Evolutionary conservation across 495 filamentous ascomycete species (phyloP).

Genomic region (Podospora appendiculata): DNA sequence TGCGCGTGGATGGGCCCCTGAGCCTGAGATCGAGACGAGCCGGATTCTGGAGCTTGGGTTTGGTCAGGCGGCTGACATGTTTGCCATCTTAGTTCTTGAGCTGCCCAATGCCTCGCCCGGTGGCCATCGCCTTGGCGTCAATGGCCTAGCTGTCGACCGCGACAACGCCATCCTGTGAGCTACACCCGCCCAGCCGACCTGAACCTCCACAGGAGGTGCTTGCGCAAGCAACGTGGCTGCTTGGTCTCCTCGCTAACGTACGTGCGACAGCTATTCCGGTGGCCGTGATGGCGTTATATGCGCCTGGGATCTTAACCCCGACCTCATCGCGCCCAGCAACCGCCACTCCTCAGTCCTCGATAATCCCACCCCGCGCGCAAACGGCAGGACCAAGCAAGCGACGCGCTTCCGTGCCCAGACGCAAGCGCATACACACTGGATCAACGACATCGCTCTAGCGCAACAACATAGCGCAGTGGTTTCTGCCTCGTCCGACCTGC

Average conservation of each 20-base stretch:
- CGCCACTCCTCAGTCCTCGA: conserved; percentile 24
- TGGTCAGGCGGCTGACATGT: neutral
- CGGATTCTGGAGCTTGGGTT: no score
- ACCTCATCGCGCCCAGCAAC: conserved; percentile 38
- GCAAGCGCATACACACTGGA: conserved; percentile 98
- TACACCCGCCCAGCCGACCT: conserved; percentile 12
- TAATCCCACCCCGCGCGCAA: conserved; percentile 13
- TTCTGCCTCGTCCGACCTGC: conserved; percentile 91
- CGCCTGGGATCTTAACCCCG: conserved; percentile 74
- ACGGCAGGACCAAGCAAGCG: conserved; percentile 27
- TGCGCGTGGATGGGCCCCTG: neutral
- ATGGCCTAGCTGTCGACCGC: conserved; percentile 81
- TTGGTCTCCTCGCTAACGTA: neutral
- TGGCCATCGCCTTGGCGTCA: conserved; percentile 89
- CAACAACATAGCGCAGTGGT: conserved; percentile 77
- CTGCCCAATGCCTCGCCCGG: conserved; percentile 78
- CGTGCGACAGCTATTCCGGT: conserved; percentile 72
- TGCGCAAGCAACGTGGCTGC: neutral
- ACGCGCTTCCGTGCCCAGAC: conserved; percentile 82
- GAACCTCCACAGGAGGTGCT: neutral
- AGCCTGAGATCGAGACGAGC: no score
- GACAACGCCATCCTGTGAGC: conserved; percentile 82
- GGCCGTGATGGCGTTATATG: conserved; percentile 94
- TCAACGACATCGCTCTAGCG: conserved; percentile 90
- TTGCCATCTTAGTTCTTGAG: conserved; percentile 64